phyloP scores from a whole-genome alignment of 129 eudicot genomes.

The Rutidosis leptorrhynchoides region DNA sequence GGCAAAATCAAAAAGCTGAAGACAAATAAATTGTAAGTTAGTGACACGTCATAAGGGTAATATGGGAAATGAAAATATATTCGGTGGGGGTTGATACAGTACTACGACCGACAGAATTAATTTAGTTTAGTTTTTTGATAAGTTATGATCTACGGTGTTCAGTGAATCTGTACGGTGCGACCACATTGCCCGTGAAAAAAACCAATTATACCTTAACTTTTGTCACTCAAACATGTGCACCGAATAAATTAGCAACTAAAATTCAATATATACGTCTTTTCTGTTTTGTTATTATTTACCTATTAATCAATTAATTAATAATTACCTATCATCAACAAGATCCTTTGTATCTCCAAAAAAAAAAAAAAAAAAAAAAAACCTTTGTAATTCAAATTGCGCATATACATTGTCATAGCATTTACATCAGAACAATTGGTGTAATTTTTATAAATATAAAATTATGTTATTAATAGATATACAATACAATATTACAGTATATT shows the following conservation, averaged over 20 bases:
- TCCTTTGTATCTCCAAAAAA: background rate
- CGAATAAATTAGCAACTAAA: slow-evolving; percentile 20
- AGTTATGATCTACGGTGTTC: background rate
- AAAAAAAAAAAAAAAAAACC: too few relatives aligned
- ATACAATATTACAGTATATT: too few relatives aligned
- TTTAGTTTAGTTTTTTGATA: background rate
- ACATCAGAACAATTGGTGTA: too few relatives aligned
- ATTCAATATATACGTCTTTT: background rate
- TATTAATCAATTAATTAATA: too few relatives aligned
- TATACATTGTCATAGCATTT: too few relatives aligned
- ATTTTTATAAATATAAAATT: too few relatives aligned
- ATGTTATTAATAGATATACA: too few relatives aligned
- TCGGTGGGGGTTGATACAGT: background rate
- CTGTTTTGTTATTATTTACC: background rate
- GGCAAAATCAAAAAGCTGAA: slow-evolving; percentile 73
- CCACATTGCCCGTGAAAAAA: slow-evolving; percentile 10
- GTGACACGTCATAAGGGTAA: slow-evolving; percentile 18
- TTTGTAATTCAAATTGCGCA: too few relatives aligned
- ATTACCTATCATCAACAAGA: too few relatives aligned
- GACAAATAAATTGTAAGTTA: background rate
- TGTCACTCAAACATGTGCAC: slow-evolving; percentile 26
- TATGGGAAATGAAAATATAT: background rate
- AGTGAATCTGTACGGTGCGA: background rate
- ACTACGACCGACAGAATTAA: background rate
- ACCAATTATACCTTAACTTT: slow-evolving; percentile 21